phyloP scores from a whole-genome alignment of 2,329 filamentous ascomycete species.

The Hansfordia pulvinata region DNA sequence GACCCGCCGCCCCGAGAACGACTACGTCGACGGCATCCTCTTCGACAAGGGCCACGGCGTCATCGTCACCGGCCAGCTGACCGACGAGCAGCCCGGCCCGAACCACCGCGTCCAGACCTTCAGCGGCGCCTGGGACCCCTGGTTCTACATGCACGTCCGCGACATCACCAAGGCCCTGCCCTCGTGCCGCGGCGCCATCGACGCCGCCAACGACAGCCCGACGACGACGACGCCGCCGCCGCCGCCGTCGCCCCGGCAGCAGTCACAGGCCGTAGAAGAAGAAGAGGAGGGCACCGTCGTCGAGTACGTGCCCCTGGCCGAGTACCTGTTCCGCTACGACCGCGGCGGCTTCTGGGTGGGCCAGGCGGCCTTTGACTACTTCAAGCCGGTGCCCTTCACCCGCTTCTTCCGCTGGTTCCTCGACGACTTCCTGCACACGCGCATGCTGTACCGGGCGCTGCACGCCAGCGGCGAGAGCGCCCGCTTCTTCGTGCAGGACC shows the following conservation, averaged over 20 bases:
- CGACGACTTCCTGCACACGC: constrained; percentile 60
- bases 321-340: constrained; percentile 69
- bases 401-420: constrained; percentile 52
- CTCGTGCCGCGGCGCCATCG: constrained; percentile 10
- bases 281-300: constrained; percentile 14
- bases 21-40: constrained; percentile 64
- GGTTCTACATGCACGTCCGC: constrained; percentile 63
- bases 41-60: constrained; percentile 48
- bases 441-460: constrained; percentile 60
- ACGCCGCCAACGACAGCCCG: constrained; percentile 6
- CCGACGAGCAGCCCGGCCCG: constrained; percentile 30
- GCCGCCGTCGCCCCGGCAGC: constrained; percentile 3
- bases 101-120: constrained; percentile 19
- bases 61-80: constrained; percentile 51
- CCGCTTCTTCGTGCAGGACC: constrained; percentile 56
- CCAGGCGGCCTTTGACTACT: constrained; percentile 52
- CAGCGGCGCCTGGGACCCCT: constrained; percentile 49
- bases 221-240: constrained; percentile 11
- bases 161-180: constrained; percentile 22
- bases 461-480: constrained; percentile 53
- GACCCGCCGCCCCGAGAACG: constrained; percentile 29
- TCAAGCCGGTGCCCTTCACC: constrained; percentile 50
- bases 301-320: constrained; percentile 53
- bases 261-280: too few species aligned
- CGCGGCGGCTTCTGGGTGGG: constrained; percentile 66